Conservation (phyloP, 1,139 yeast species). For the Yamadazyma sp. region DNA sequence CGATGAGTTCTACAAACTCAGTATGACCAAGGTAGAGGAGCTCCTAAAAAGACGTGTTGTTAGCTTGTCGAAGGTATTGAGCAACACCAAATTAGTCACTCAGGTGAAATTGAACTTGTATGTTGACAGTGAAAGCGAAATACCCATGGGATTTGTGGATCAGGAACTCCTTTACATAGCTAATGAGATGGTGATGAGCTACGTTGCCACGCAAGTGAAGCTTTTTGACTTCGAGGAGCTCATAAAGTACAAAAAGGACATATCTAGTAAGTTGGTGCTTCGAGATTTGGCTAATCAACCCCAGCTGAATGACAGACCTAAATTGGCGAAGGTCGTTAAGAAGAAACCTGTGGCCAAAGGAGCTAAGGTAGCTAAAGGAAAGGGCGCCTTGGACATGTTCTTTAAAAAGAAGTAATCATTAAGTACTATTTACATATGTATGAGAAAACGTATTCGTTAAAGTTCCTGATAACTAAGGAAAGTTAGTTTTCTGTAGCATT, state of each 20-base stretch:
- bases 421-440: background rate
- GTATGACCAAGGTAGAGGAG: constrained; percentile 28
- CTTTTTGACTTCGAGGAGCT: constrained; percentile 29
- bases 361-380: constrained; percentile 45
- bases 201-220: constrained; percentile 8
- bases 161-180: constrained; percentile 16
- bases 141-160: constrained; percentile 30
- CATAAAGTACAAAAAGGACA: constrained; percentile 26
- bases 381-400: constrained; percentile 65
- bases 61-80: constrained; percentile 12
- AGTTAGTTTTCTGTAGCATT: background rate
- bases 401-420: constrained; percentile 33
- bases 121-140: constrained; percentile 18
- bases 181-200: constrained; percentile 12
- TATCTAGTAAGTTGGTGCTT: constrained; percentile 24
- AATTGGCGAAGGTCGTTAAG: constrained; percentile 16
- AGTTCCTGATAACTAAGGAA: background rate
- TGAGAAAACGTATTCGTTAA: background rate
- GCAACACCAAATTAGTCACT: constrained; percentile 21
- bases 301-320: constrained; percentile 14
- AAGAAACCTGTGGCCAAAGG: constrained; percentile 11
- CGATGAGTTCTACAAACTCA: constrained; percentile 48
- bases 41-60: constrained; percentile 33
- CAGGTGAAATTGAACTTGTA: constrained; percentile 40
- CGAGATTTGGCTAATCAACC: constrained; percentile 12